Evolutionary conservation across 352 stramenopile species (phyloP).

Genomic region (Globisporangium nagaii): DNA sequence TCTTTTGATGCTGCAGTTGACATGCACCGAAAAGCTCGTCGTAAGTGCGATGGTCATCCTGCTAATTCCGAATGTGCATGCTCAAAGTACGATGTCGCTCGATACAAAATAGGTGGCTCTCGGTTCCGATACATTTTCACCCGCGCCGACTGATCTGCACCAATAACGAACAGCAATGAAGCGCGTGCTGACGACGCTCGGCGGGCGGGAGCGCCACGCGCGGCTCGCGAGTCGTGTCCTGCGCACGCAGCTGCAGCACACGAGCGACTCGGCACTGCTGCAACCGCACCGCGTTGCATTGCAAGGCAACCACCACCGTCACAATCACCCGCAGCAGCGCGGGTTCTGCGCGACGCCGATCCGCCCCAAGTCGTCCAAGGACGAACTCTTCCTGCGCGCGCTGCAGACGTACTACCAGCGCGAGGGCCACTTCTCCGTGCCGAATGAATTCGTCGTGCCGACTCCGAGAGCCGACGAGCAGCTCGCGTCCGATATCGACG

Average conservation of each 20-base stretch:
- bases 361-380: conserved; percentile 24
- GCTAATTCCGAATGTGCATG: not conserved
- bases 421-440: conserved; percentile 73
- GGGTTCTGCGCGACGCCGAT: not conserved
- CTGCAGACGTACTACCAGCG: conserved; percentile 43
- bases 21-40: no score
- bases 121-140: not conserved
- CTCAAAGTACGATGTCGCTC: not conserved
- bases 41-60: not conserved
- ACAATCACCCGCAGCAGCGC: conserved; percentile 1
- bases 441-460: conserved; percentile 49
- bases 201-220: not conserved
- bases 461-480: not conserved
- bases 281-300: not conserved
- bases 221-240: not conserved
- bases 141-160: not conserved
- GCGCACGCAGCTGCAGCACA: not conserved
- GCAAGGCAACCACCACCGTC: not conserved
- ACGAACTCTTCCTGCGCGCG: conserved; percentile 46
- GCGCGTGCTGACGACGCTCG: not conserved
- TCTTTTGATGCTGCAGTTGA: no score
- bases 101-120: conserved; percentile 8
- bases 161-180: no score
- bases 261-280: not conserved
- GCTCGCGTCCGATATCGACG: not conserved